These are phyloP conservation scores for Tolypocladium ophioglossoides DNA, from an alignment of 2,329 filamentous ascomycete species.

Conservation along the genomic window DNA sequence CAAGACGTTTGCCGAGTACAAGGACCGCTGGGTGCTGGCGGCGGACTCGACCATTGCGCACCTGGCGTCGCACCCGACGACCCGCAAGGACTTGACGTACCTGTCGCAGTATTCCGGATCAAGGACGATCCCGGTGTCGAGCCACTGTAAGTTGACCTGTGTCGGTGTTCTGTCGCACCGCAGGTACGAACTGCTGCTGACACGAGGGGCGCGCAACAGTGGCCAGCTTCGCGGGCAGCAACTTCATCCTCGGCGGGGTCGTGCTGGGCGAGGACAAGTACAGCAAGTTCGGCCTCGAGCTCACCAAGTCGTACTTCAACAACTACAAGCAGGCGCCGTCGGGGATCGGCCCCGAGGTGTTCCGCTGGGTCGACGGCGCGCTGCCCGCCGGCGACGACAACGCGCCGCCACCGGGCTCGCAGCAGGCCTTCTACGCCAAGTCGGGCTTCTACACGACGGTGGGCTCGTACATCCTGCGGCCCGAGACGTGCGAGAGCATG, in stretches of 20 bases:
- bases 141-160: slow-evolving; percentile 32
- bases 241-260: slow-evolving; percentile 71
- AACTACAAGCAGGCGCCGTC: slow-evolving; percentile 62
- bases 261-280: slow-evolving; percentile 56
- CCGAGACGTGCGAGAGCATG: slow-evolving; percentile 73
- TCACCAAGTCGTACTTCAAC: slow-evolving; percentile 62
- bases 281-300: slow-evolving; percentile 60
- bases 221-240: slow-evolving; percentile 76
- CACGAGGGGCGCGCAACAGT: slow-evolving; percentile 34
- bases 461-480: slow-evolving; percentile 56
- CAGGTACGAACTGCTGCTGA: slow-evolving; percentile 15
- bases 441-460: slow-evolving; percentile 63
- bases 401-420: slow-evolving; percentile 27
- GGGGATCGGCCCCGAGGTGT: slow-evolving; percentile 66
- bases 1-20: slow-evolving; percentile 50
- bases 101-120: slow-evolving; percentile 45
- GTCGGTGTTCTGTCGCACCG: background rate
- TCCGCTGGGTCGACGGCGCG: slow-evolving; percentile 46
- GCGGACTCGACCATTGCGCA: slow-evolving; percentile 66
- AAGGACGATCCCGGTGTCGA: slow-evolving; percentile 31
- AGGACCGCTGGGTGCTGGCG: slow-evolving; percentile 64
- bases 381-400: slow-evolving; percentile 26
- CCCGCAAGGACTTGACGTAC: slow-evolving; percentile 63
- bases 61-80: slow-evolving; percentile 56
- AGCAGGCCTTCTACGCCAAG: slow-evolving; percentile 49